Conservation (phyloP, 441 rosid genomes). For the Raphanus hybrid region DNA sequence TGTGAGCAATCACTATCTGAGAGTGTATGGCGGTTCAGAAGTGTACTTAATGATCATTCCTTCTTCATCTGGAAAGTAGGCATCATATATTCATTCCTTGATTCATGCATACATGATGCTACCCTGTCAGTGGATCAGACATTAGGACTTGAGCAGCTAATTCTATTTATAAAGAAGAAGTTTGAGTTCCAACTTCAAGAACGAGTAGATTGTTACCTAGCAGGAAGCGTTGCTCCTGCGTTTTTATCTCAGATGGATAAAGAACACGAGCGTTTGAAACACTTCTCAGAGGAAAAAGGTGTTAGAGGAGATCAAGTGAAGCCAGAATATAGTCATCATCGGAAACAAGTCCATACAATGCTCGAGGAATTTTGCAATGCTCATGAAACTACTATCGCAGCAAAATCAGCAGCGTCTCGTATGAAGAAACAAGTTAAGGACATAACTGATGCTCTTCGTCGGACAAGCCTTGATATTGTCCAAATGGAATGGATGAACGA, state of each 20-base stretch:
- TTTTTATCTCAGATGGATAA: slow-evolving; percentile 72
- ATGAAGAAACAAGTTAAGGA: slow-evolving; percentile 86
- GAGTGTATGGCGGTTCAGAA: slow-evolving; percentile 75
- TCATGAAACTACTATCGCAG: slow-evolving; percentile 90
- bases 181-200: slow-evolving; percentile 83
- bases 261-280: slow-evolving; percentile 67
- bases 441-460: slow-evolving; percentile 72
- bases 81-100: slow-evolving; percentile 85
- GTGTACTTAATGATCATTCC: slow-evolving; percentile 62
- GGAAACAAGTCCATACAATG: slow-evolving; percentile 73
- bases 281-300: slow-evolving; percentile 55
- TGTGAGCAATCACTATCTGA: slow-evolving; percentile 72
- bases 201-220: slow-evolving; percentile 68
- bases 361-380: slow-evolving; percentile 95
- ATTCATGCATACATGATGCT: slow-evolving; percentile 85
- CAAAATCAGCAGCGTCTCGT: slow-evolving; percentile 75
- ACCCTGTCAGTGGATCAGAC: slow-evolving; percentile 78
- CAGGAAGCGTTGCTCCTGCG: slow-evolving; percentile 69
- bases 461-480: slow-evolving; percentile 80
- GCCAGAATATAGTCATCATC: slow-evolving; percentile 57
- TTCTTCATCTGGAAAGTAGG: slow-evolving; percentile 95
- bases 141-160: slow-evolving; percentile 94
- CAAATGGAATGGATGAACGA: slow-evolving; percentile 98
- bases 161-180: slow-evolving; percentile 78
- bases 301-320: slow-evolving; percentile 51